These are phyloP conservation scores for Monosporascus ibericus DNA, from an alignment of 2,329 filamentous ascomycete species.

Conservation along the genomic window DNA sequence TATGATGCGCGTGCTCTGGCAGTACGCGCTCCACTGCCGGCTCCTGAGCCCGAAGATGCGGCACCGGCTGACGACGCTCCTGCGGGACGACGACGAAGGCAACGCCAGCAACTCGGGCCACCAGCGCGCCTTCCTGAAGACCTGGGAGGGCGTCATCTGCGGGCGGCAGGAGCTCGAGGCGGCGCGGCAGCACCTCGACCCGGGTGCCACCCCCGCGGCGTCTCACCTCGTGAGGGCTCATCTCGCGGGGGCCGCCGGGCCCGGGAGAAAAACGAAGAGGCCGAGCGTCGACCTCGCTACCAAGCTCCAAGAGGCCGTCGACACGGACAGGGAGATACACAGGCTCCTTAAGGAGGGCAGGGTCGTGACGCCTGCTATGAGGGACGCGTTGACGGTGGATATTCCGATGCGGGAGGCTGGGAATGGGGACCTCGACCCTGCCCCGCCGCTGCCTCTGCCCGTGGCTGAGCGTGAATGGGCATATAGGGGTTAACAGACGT, in stretches of 20 bases:
- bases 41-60: constrained; percentile 14
- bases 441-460: too few relatives aligned
- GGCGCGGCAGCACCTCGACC: constrained; percentile 2
- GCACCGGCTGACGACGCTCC: constrained; percentile 12
- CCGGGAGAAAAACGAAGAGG: not conserved
- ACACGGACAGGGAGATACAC: constrained; percentile 20
- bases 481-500: too few relatives aligned
- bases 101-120: not conserved
- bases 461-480: too few relatives aligned
- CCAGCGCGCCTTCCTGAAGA: constrained; percentile 12
- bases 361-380: constrained; percentile 8
- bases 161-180: constrained; percentile 15
- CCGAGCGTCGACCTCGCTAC: constrained; percentile 8
- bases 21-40: constrained; percentile 16
- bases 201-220: too few relatives aligned
- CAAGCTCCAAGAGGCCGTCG: constrained; percentile 20
- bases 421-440: not conserved
- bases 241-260: not conserved
- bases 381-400: constrained; percentile 14
- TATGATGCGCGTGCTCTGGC: constrained; percentile 24
- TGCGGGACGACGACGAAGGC: constrained; percentile 1
- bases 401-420: constrained; percentile 13
- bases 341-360: constrained; percentile 9
- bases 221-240: too few relatives aligned
- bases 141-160: constrained; percentile 22